Base-by-base conservation (phyloP, 2,329 filamentous ascomycete genomes). In the Aspergillus luchuensis region DNA sequence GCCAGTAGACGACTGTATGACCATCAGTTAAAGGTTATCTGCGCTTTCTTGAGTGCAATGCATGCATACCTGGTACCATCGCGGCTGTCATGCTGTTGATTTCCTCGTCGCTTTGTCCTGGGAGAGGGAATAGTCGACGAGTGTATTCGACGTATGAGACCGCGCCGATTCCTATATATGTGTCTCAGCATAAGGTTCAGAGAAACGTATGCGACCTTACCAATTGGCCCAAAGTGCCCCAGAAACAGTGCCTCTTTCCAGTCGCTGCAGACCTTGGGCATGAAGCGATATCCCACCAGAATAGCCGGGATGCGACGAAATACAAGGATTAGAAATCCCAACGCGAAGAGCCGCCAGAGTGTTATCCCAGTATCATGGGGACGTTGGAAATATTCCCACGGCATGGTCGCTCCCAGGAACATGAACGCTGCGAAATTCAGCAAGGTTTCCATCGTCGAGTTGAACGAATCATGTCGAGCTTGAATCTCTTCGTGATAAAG, bases 371-470 rank as follows among this genome's bases (percentile, higher is more conserved):
- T 85, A 0, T 76, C 72, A 2, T 82, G 74, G 0, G 84, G 83
- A 50, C 81, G 76, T 54, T 85, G 76, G 69, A 87, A 86, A 47
- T 85, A 74, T 2, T 68, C 59, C 85, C 84, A 87, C 0, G 85
- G 85, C 56, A 87, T 78, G 50, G 82, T 78, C 5, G 79, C 78
- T 1, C 85, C 85, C 47, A 87, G 78, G 61, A 85, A 87, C 76
- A 87, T 84, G 71, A 87, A 87, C 19, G 82, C 84, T 7, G 81
- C 84, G 65, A 86, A 85, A 68, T 87, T 88, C 53, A 88, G 76
- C 0, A 87, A 69, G 0, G 85, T 81, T 55, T 87, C 85, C 11
- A 88, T 78, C 39, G 80, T 81, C 2, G 80, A 79, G 69, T 88
- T 88, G 65, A 88, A 85, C 50, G 87, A 84, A 59, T 88, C 86